A percentile compares a stretch with the other conserved stretches of the same genome.
Conservation (phyloP, 345 rosid genomes). For the Excoecaria cochinchinensis region DNA sequence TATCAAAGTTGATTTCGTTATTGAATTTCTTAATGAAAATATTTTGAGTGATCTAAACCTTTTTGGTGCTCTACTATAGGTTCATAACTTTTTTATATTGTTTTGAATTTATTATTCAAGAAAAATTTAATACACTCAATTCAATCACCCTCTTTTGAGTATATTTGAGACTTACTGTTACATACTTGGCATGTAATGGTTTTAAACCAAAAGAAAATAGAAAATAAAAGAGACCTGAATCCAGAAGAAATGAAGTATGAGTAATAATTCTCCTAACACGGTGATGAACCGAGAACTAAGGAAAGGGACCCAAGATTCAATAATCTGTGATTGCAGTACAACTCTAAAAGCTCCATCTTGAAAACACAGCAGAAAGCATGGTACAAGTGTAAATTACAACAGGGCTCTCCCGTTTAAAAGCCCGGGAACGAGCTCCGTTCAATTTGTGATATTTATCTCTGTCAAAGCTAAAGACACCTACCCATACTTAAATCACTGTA, state of each 20-base stretch:
- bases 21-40: too few relatives aligned
- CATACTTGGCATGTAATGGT: too few relatives aligned
- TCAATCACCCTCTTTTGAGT: too few relatives aligned
- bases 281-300: not conserved
- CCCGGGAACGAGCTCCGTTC: conserved; percentile 21
- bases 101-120: too few relatives aligned
- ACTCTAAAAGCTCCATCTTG: not conserved
- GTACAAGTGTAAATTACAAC: conserved; percentile 7
- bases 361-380: conserved; percentile 8
- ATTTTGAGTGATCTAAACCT: too few relatives aligned
- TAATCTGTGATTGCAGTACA: conserved; percentile 5
- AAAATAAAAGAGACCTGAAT: too few relatives aligned
- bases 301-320: not conserved
- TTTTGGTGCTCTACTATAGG: too few relatives aligned
- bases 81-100: too few relatives aligned
- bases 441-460: not conserved
- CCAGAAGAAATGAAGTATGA: not conserved
- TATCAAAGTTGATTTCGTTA: too few relatives aligned
- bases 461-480: conserved; percentile 7
- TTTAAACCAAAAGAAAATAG: too few relatives aligned
- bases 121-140: too few relatives aligned
- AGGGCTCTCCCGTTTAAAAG: conserved; percentile 24
- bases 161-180: too few relatives aligned
- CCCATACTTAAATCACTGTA: conserved; percentile 21
- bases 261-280: not conserved